Conservation (phyloP, 2,329 filamentous ascomycete genomes). For the Macrophomina phaseolina region DNA sequence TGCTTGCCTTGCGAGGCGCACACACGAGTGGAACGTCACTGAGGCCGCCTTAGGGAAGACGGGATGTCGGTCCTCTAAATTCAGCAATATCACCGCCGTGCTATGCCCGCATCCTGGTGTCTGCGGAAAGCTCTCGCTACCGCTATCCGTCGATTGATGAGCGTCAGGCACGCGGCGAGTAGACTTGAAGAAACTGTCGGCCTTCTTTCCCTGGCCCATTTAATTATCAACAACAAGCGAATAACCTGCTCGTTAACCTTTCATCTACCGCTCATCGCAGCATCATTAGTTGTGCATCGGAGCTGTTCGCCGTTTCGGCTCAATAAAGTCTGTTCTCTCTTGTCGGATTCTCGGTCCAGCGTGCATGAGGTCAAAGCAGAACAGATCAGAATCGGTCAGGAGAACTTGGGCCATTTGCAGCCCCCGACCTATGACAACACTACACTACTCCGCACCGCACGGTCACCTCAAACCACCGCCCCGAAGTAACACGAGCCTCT, state of each 20-base stretch:
- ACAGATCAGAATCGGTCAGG: constrained; percentile 14
- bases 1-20: background rate
- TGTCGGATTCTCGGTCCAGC: background rate
- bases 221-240: background rate
- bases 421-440: constrained; percentile 8
- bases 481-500: background rate
- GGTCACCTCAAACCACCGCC: constrained; percentile 4
- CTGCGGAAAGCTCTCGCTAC: background rate
- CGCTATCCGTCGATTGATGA: background rate
- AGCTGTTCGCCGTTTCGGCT: background rate
- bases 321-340: background rate
- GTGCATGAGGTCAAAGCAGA: background rate
- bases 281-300: background rate
- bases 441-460: constrained; percentile 15
- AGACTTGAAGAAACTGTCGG: background rate
- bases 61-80: constrained; percentile 7
- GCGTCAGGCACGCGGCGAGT: too few species aligned
- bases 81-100: constrained; percentile 15
- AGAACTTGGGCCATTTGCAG: constrained; percentile 7
- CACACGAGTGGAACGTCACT: constrained; percentile 11
- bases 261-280: background rate
- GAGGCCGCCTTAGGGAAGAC: background rate
- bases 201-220: background rate
- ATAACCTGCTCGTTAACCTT: background rate
- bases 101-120: background rate